These are phyloP conservation scores for Tolypocladium tropicale DNA, from an alignment of 2,329 filamentous ascomycete genomes.

Conservation along the genomic window DNA sequence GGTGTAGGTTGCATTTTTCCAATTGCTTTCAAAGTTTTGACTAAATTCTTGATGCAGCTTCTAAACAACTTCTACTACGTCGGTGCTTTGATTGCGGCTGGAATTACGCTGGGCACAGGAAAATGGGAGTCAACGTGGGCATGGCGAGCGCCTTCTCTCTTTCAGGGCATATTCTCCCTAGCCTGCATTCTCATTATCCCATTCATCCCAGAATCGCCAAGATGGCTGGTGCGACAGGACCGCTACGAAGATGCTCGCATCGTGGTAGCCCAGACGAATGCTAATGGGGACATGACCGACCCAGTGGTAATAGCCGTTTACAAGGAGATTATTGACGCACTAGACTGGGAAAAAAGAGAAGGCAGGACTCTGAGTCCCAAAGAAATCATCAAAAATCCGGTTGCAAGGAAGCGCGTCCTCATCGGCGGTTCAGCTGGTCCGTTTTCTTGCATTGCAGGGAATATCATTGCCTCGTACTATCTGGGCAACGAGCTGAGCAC, in stretches of 20 bases:
- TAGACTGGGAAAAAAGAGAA: not conserved
- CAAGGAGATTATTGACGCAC: not conserved
- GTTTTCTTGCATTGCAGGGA: not conserved
- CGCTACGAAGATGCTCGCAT: not conserved
- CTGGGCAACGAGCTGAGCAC: not conserved
- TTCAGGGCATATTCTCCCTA: not conserved
- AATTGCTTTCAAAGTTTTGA: not conserved
- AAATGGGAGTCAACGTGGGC: not conserved
- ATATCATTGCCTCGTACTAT: not conserved
- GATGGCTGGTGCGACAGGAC: not conserved
- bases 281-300: not conserved
- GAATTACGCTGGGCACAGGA: not conserved
- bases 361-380: not conserved
- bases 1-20: not conserved
- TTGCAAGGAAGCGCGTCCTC: not conserved
- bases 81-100: not conserved
- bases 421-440: not conserved
- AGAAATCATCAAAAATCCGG: not conserved
- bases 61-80: not conserved
- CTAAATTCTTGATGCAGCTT: not conserved
- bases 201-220: not conserved
- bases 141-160: not conserved
- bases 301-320: not conserved
- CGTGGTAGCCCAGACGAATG: not conserved
- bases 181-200: not conserved